Base-by-base conservation (phyloP, 768 basidiomycete genomes). In the Russula olivacea region DNA sequence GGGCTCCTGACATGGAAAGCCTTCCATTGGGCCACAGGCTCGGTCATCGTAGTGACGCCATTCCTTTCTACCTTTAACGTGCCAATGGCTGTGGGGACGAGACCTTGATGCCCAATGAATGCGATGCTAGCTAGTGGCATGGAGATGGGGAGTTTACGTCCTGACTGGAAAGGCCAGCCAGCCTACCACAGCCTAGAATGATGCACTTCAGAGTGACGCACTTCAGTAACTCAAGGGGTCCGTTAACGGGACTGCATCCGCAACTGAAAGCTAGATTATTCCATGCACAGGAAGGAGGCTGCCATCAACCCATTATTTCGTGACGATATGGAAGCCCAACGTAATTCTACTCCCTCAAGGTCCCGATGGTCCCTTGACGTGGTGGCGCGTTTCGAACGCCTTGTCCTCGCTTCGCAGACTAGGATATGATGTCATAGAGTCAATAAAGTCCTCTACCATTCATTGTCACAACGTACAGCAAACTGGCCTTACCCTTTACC, bases 401-500 rank as follows among this genome's bases (percentile, higher is more conserved):
- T 19, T 32, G 17, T 5, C 17, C 30, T 51, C 34, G 12, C 25
- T 4, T 21, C n/a, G 12, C 48, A 28, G 48, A 28, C 48, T 49
- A 17, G 23, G 34, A 38, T 19, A 21, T 17, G 17, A 25, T 51
- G 14, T 32, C 19, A 59, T 30, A n/a, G 56, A 48, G 21, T 21
- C 30, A 1, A 41, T 14, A 51, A 36, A 19, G 21, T 43, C 15
- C n/a, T 7, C 14, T 19, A 14, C 9, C 34, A 23, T 25, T 15
- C 49, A 21, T 32, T 9, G 38, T 32, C 41, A 21, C 15, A 30
- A 17, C 9, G 25, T 23, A 53, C 15, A 23, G 5, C 40, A 34
- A 15, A 4, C 38, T 21, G 6, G n/a, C 47, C 14, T 6, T 2
- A 12, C 14, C 48, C 15, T 25, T 49, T 66, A 69, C 21, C 70